Evolutionary conservation across 331 rosid species (phyloP), one percentile per base, ranked within the genome.

Genomic region (Prunus yedoensis): DNA sequence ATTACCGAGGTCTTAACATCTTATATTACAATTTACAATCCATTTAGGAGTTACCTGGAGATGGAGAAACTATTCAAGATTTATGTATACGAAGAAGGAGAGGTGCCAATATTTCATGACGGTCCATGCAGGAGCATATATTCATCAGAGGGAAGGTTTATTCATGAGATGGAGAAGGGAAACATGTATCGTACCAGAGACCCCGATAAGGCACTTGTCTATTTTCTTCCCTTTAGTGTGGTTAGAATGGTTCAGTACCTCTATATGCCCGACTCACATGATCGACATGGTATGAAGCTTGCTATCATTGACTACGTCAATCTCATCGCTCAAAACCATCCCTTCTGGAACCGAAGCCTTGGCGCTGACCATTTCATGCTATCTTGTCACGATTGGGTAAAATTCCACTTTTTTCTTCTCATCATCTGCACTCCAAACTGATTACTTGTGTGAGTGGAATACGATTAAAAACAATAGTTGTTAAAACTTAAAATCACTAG

Each of bases 321-420:
- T 2, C 54, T 79, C 21, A 74, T 88, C 18, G 58, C 86, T 17
- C 38, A 70, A 5, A 89, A 77, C 65, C 46, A 89, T 71, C 86
- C 85, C 11, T 89, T 82, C 30, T 89, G 93, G 93, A 89, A 89
- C 35, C 74, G 80, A 30, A 86, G 83, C 57, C 67, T 63, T 10
- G 93, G 90, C 46, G 57, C 76, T 46, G 90, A 89, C 64, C 93
- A 86, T 75, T 81, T 86, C 85, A 89, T 88, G 89, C 86, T 88
- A 64, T 82, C 93, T 59, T 86, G 90, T 82, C 93, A 88, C 18
- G 90, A 89, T 18, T 89, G 90, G 90, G 88, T 88, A 75, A 74
- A 58, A 35, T 9, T 3, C 3, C 5, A 35, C 1, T 35, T 35
- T 35, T 35, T 35, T 35, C 41, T 35, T 35, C 41, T 6, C 41